Conservation (phyloP, 768 basidiomycete species). For the Cyclocybe aegerita region DNA sequence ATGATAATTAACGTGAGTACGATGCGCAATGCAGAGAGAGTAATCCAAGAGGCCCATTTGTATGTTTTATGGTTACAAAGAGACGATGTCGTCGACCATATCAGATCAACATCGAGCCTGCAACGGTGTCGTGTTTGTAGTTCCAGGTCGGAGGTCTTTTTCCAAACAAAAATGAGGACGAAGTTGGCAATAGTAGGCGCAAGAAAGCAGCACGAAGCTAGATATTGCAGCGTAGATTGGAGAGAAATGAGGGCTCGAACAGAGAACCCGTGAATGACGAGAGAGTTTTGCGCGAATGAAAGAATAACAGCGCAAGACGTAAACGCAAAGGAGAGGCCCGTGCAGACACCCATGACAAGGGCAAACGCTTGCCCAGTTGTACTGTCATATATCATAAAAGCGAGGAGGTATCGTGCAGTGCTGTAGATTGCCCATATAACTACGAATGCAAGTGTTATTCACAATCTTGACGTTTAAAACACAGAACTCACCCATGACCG, state of each 20-base stretch:
- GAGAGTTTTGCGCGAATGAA: conserved; percentile 39
- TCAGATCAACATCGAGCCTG: conserved; percentile 61
- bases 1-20: conserved; percentile 48
- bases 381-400: conserved; percentile 48
- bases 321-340: conserved; percentile 43
- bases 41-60: conserved; percentile 55
- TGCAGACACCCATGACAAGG: conserved; percentile 49
- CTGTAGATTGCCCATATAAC: conserved; percentile 64
- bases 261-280: conserved; percentile 35
- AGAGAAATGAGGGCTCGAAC: conserved; percentile 32
- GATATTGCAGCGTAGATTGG: conserved; percentile 36
- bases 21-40: conserved; percentile 51
- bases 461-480: not conserved
- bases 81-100: conserved; percentile 51
- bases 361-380: conserved; percentile 41
- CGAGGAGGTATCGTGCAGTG: conserved; percentile 62
- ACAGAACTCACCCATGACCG: conserved; percentile 35
- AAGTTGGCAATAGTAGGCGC: conserved; percentile 57
- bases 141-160: conserved; percentile 32
- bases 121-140: conserved; percentile 47
- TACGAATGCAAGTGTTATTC: conserved; percentile 18
- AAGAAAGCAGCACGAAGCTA: conserved; percentile 49
- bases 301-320: conserved; percentile 39
- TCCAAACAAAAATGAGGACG: conserved; percentile 56
- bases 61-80: conserved; percentile 28